phyloP scores from a whole-genome alignment of 2,329 filamentous ascomycete genomes.

The Fusarium sp. region DNA sequence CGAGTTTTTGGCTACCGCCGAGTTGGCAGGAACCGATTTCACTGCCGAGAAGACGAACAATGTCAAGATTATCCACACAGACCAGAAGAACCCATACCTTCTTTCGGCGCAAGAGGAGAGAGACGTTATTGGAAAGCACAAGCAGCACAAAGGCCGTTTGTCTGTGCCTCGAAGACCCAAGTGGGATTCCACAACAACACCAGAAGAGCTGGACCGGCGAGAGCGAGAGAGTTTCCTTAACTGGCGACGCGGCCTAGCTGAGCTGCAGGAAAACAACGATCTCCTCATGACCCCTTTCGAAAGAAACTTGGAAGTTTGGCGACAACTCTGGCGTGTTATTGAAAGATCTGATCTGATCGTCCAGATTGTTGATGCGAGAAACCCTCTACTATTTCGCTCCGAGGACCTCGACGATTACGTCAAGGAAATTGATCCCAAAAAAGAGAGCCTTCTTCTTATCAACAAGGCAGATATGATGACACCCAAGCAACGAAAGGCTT shows the following conservation, averaged over 20 bases:
- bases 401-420: conserved; percentile 95
- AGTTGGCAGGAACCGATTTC: conserved; percentile 98
- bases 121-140: conserved; percentile 81
- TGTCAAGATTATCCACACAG: conserved; percentile 97
- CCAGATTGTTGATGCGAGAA: conserved; percentile 97
- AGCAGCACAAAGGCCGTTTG: conserved; percentile 79
- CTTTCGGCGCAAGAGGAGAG: conserved; percentile 87
- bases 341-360: conserved; percentile 95
- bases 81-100: conserved; percentile 95
- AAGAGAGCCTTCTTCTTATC: conserved; percentile 91
- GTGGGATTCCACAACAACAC: conserved; percentile 89
- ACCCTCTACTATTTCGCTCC: conserved; percentile 92
- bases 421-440: conserved; percentile 87
- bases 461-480: conserved; percentile 99
- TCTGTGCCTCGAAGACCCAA: conserved; percentile 90
- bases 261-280: conserved; percentile 93
- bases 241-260: conserved; percentile 91
- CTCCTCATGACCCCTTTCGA: conserved; percentile 98
- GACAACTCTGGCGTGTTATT: conserved; percentile 97
- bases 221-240: conserved; percentile 86
- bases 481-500: conserved; percentile 79
- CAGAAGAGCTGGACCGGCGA: conserved; percentile 79
- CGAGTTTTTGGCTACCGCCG: conserved; percentile 94
- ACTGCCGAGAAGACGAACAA: conserved; percentile 99
- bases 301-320: conserved; percentile 96